Percentiles rank a stretch among this genome's conserved stretches.
Evolutionary conservation across 805 yeast species (phyloP).

Genomic region (Lipomyces yamadae): DNA sequence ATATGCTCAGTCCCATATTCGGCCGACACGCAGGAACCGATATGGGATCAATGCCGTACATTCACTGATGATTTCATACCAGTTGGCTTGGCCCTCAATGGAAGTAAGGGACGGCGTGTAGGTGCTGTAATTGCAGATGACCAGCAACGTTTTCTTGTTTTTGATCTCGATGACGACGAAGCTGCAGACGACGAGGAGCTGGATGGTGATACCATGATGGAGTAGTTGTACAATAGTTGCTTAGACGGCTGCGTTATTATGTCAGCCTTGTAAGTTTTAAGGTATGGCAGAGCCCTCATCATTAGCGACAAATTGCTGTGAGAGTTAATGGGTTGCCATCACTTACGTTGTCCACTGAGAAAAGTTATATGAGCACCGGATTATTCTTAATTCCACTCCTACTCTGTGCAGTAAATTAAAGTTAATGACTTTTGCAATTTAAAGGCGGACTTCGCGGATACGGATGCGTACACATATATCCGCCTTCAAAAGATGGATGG

Average conservation of each 20-base stretch:
- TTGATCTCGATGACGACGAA: constrained; percentile 37
- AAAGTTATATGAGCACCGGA: too few species aligned
- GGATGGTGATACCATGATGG: constrained; percentile 7
- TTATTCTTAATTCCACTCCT: too few species aligned
- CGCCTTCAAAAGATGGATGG: too few species aligned
- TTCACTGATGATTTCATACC: constrained; percentile 28
- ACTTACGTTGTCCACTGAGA: too few species aligned
- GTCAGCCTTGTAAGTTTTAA: background rate
- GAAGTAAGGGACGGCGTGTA: constrained; percentile 35
- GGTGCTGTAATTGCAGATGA: constrained; percentile 36
- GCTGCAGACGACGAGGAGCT: constrained; percentile 29
- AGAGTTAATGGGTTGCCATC: too few species aligned
- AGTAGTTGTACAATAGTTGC: constrained; percentile 1
- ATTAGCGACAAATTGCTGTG: too few species aligned
- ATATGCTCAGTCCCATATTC: background rate
- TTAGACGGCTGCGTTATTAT: background rate
- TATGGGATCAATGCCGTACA: constrained; percentile 19
- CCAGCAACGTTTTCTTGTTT: constrained; percentile 33
- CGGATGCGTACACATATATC: too few species aligned
- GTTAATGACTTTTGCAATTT: too few species aligned
- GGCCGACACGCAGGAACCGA: background rate
- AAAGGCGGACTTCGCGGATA: too few species aligned
- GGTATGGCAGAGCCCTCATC: background rate
- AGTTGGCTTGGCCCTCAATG: constrained; percentile 32
- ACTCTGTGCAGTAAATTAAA: too few species aligned